Evolutionary conservation across 2,329 filamentous ascomycete genomes (phyloP).

Genomic region (Davidsoniella neocaledoniae): DNA sequence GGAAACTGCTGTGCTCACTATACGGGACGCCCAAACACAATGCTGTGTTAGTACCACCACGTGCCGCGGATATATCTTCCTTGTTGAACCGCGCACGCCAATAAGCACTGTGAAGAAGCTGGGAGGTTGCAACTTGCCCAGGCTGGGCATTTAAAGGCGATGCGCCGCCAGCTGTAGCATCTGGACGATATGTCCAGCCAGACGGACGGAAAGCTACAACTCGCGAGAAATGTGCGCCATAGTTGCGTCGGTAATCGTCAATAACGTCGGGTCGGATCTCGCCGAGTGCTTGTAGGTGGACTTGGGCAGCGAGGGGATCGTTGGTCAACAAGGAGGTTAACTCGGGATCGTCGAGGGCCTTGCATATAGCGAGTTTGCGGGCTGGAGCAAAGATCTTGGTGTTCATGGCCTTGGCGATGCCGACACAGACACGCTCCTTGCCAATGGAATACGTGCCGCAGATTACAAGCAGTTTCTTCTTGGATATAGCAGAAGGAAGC

Average conservation of each 20-base stretch:
- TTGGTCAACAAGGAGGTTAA: conserved; percentile 60
- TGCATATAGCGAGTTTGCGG: conserved; percentile 68
- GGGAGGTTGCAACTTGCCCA: conserved; percentile 30
- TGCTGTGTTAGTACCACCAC: conserved; percentile 66
- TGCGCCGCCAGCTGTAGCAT: conserved; percentile 15
- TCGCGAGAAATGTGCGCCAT: conserved; percentile 66
- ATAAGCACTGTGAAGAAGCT: conserved; percentile 38
- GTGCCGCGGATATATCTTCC: conserved; percentile 59
- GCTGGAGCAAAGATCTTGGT: conserved; percentile 82
- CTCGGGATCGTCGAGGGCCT: conserved; percentile 72
- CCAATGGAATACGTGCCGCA: conserved; percentile 97
- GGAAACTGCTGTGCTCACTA: conserved; percentile 86
- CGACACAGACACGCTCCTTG: conserved; percentile 89
- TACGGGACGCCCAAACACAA: conserved; percentile 92
- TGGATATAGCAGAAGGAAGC: conserved; percentile 17
- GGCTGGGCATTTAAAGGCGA: conserved; percentile 25
- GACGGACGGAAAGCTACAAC: conserved; percentile 84
- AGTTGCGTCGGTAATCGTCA: conserved; percentile 68
- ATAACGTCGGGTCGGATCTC: conserved; percentile 86
- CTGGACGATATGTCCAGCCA: conserved; percentile 82
- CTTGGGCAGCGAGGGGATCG: conserved; percentile 70
- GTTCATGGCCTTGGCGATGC: conserved; percentile 69
- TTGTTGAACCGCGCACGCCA: conserved; percentile 64
- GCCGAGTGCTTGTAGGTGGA: conserved; percentile 94
- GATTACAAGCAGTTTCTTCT: conserved; percentile 51